These are phyloP conservation scores for Dothidotthia symphoricarpi DNA, from an alignment of 2,329 filamentous ascomycete genomes.

Conservation along the genomic window DNA sequence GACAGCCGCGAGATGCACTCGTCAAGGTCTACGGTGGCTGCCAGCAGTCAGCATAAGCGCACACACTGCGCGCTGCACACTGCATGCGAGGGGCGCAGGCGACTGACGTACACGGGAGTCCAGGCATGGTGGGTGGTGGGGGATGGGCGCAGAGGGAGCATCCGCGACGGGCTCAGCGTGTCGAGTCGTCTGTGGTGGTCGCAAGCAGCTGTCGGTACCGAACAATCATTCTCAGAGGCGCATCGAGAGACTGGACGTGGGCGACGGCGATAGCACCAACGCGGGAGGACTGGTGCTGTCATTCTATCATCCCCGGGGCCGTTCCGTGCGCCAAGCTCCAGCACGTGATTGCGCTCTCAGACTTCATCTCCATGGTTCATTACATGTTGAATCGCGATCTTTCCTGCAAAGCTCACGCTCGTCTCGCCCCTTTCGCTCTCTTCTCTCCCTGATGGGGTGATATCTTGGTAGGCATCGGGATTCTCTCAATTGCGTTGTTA, in stretches of 20 bases:
- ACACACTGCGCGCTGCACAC: not conserved
- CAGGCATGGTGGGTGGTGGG: constrained; percentile 46
- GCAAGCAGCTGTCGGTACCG: constrained; percentile 39
- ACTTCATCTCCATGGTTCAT: constrained; percentile 6
- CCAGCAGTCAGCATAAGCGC: constrained; percentile 17
- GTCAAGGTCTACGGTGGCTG: constrained; percentile 95
- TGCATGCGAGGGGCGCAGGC: constrained; percentile 5
- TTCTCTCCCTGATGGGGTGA: constrained; percentile 1
- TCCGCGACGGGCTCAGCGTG: constrained; percentile 35
- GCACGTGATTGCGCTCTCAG: constrained; percentile 18
- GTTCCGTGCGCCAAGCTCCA: constrained; percentile 19
- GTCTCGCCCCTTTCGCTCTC: not conserved
- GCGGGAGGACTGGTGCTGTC: constrained; percentile 15
- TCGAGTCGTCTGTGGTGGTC: constrained; percentile 39
- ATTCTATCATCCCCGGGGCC: too few species aligned
- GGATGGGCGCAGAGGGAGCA: constrained; percentile 20
- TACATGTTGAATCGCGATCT: constrained; percentile 3
- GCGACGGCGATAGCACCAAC: constrained; percentile 19
- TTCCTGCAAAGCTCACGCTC: constrained; percentile 6
- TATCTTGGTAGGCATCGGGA: not conserved
- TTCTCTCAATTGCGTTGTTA: constrained; percentile 5
- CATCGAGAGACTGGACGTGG: constrained; percentile 26
- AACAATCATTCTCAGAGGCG: constrained; percentile 42
- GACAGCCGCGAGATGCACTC: constrained; percentile 97
- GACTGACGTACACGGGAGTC: constrained; percentile 49